Base-by-base conservation (phyloP, 2,329 filamentous ascomycete genomes). In the Diaporthe sp. region DNA sequence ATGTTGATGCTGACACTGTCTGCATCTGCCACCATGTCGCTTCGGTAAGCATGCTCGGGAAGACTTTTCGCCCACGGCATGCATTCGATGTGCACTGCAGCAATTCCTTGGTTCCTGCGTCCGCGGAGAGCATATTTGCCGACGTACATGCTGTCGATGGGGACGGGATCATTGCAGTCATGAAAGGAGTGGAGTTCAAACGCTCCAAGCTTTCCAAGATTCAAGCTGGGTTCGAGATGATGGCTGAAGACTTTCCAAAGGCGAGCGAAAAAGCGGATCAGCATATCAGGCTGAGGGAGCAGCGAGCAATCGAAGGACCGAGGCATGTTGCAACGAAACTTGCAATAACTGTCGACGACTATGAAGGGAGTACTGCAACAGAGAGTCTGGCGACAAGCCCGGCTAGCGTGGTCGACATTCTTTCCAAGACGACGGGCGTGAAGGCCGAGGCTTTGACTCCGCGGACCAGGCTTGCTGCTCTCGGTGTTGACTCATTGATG, bases 401-500 rank as follows among this genome's bases (percentile, higher is more conserved):
- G n/a, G 63, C 44, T n/a, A 17, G 10, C 4, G 31, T 53, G 47
- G 3, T 55, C 10, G 20, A 39, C 17, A 39, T 37, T 8, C 37
- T 70, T 49, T 53, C 47, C 31, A 49, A 55, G 31, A 61, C 58
- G 12, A 61, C 58, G 42, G 58, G 58, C 34, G 58, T 42, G 20
- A 61, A 61, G 58, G 37, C 58, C 4, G 34, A 61, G 17, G 8
- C 22, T 61, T 17, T 61, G 22, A 61, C 58, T 17, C 15, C 58
- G 6, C 20, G 37, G n/a, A 61, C 58, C 22, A 61, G 25, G 58
- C 58, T 61, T 3, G 58, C 58, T 42, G 20, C 58, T 20, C 65
- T 70, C 17, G 65, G 65, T 49, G 65, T 70, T 10, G 65, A 70
- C 49, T 70, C 65, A 6, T n/a, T 70, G 49, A 55, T 55, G 47